phyloP scores from a whole-genome alignment of 441 rosid genomes.

The Bruguiera hainesii region DNA sequence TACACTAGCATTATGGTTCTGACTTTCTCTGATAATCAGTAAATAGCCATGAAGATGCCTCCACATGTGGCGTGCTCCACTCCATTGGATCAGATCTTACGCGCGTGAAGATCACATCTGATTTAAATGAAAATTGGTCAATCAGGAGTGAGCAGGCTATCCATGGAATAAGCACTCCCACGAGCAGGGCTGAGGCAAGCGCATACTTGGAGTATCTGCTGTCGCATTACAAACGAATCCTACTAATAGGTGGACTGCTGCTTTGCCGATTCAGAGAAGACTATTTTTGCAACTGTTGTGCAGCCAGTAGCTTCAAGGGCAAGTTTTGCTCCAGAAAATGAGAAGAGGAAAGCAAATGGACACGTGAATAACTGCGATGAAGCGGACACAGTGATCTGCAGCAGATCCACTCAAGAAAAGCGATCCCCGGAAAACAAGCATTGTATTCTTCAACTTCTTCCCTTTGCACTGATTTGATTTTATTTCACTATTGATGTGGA shows the following conservation, averaged over 20 bases:
- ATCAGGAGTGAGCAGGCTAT: constrained; percentile 56
- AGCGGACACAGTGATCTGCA: constrained; percentile 33
- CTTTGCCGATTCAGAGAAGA: too few species aligned
- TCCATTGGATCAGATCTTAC: constrained; percentile 92
- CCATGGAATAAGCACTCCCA: constrained; percentile 55
- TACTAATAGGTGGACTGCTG: too few species aligned
- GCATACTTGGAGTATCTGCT: neutral
- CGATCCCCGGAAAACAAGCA: constrained; percentile 77
- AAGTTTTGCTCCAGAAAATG: constrained; percentile 54
- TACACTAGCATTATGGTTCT: neutral
- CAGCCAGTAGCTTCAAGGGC: constrained; percentile 87
- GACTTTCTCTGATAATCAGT: constrained; percentile 29
- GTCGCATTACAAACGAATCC: too few species aligned
- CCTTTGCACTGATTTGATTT: too few species aligned
- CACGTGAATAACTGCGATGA: constrained; percentile 31
- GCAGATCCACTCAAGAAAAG: constrained; percentile 61
- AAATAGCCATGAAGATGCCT: constrained; percentile 42
- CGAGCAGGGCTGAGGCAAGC: constrained; percentile 61
- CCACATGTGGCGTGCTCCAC: constrained; percentile 81
- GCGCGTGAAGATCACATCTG: constrained; percentile 66
- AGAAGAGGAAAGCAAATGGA: constrained; percentile 37
- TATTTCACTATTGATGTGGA: too few species aligned
- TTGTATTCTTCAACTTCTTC: constrained; percentile 36
- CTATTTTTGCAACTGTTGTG: constrained; percentile 6
- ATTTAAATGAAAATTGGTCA: constrained; percentile 45